Conservation (phyloP, 768 basidiomycete genomes). For the Leccinum subtestaceum region DNA sequence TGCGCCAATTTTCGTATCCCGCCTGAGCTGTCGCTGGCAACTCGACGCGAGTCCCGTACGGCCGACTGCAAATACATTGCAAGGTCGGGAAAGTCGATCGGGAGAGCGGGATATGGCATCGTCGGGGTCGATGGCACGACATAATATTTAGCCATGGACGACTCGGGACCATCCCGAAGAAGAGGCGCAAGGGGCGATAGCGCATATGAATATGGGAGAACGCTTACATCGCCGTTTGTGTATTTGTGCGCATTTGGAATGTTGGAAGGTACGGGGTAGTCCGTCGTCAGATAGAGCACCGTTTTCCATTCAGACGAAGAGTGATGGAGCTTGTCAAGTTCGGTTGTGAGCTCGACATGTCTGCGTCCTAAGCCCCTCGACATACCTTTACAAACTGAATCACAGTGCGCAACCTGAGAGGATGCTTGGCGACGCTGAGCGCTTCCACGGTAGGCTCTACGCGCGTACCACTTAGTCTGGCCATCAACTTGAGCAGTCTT, state of each 20-base stretch:
- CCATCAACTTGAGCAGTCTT: slow-evolving; percentile 71
- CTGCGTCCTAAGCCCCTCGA: neutral
- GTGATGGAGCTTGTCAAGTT: slow-evolving; percentile 50
- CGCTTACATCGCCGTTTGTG: slow-evolving; percentile 55
- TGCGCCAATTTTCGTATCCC: slow-evolving; percentile 68
- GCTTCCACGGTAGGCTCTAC: slow-evolving; percentile 72
- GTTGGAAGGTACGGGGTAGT: slow-evolving; percentile 55
- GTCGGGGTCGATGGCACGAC: slow-evolving; percentile 60
- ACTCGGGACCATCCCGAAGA: slow-evolving; percentile 63
- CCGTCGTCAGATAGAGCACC: slow-evolving; percentile 74
- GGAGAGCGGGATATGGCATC: slow-evolving; percentile 67
- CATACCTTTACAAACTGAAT: slow-evolving; percentile 77
- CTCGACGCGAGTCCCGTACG: slow-evolving; percentile 64
- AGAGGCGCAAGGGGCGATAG: slow-evolving; percentile 58
- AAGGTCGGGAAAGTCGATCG: slow-evolving; percentile 72
- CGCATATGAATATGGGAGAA: slow-evolving; percentile 71
- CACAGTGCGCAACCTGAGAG: slow-evolving; percentile 65
- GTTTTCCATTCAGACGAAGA: slow-evolving; percentile 65
- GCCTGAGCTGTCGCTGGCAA: slow-evolving; percentile 55
- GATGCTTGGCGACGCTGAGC: slow-evolving; percentile 51
- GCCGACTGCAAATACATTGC: slow-evolving; percentile 73
- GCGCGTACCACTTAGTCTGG: slow-evolving; percentile 63
- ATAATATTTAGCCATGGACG: slow-evolving; percentile 63
- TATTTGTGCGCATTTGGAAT: slow-evolving; percentile 46
- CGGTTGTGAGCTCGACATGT: neutral